Evolutionary conservation across 2,329 filamentous ascomycete species (phyloP).

Genomic region (Colletotrichum australisinense): DNA sequence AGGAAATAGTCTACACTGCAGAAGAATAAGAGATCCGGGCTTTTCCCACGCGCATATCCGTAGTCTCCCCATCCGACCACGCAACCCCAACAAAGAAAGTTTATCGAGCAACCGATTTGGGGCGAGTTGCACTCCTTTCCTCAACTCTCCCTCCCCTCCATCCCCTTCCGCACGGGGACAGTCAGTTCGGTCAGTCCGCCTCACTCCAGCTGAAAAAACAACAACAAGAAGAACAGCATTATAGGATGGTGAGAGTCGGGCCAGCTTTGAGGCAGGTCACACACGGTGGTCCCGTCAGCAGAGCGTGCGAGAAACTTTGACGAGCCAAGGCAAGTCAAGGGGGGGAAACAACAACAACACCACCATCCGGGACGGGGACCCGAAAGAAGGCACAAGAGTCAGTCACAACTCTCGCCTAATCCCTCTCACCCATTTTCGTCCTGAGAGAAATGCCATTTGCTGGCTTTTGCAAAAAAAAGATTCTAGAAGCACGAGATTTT

Average conservation of each 20-base stretch:
- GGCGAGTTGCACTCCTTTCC: neutral
- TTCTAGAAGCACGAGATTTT: conserved; percentile 26
- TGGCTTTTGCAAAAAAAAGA: neutral
- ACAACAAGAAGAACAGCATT: neutral
- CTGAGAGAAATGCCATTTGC: conserved; percentile 1
- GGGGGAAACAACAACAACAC: neutral
- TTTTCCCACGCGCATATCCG: neutral
- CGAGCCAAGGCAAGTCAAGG: neutral
- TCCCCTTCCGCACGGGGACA: conserved; percentile 1
- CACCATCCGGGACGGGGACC: neutral
- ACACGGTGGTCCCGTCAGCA: neutral
- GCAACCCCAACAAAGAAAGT: neutral
- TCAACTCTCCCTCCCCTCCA: too few relatives aligned
- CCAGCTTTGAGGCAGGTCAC: neutral
- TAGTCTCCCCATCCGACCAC: neutral
- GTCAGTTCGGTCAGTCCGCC: conserved; percentile 13
- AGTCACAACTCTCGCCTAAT: neutral
- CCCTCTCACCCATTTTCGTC: neutral
- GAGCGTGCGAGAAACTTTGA: neutral
- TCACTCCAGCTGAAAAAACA: conserved; percentile 4
- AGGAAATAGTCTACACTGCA: neutral
- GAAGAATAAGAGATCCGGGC: neutral
- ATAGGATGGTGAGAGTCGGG: neutral
- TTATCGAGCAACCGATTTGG: neutral
- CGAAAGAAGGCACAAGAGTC: neutral